Evolutionary conservation across 495 filamentous ascomycete genomes (phyloP).

Genomic region (Hypoxylon intermedium): DNA sequence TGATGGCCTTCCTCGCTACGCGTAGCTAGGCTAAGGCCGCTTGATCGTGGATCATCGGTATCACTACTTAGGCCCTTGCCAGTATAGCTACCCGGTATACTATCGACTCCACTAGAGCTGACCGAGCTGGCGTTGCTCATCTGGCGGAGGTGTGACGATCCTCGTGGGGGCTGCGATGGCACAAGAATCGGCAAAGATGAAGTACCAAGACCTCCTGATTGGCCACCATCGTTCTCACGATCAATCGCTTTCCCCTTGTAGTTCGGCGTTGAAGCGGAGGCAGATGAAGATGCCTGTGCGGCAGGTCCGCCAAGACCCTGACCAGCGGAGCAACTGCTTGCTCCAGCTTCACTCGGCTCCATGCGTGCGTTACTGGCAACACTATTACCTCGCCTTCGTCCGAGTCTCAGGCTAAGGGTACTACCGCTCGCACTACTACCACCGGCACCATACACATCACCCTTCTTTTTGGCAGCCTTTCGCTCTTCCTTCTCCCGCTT

Average conservation of each 20-base stretch:
- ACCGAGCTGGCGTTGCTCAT: slow-evolving; percentile 85
- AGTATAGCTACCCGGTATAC: slow-evolving; percentile 61
- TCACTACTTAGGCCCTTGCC: slow-evolving; percentile 44
- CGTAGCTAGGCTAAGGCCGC: slow-evolving; percentile 48
- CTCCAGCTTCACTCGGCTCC: slow-evolving; percentile 49
- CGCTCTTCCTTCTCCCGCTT: slow-evolving; percentile 83
- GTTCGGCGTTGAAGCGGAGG: slow-evolving; percentile 31
- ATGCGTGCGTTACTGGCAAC: slow-evolving; percentile 56
- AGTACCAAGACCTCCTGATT: slow-evolving; percentile 19
- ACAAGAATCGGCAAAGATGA: slow-evolving; percentile 47
- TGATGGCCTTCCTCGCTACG: slow-evolving; percentile 56
- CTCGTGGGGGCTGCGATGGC: slow-evolving; percentile 51
- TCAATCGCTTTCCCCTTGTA: slow-evolving; percentile 88
- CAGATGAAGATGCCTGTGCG: slow-evolving; percentile 20
- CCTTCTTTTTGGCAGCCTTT: slow-evolving; percentile 74
- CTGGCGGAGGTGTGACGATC: slow-evolving; percentile 75
- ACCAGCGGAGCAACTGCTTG: slow-evolving; percentile 15
- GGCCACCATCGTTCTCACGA: slow-evolving; percentile 48
- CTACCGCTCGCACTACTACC: slow-evolving; percentile 61
- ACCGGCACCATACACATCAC: slow-evolving; percentile 55
- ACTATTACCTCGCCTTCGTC: slow-evolving; percentile 63
- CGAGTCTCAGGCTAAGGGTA: slow-evolving; percentile 57
- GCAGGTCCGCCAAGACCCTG: slow-evolving; percentile 18
- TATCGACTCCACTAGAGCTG: slow-evolving; percentile 75
- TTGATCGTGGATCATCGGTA: slow-evolving; percentile 56